A percentile compares a stretch with the other conserved stretches of the same genome.
These are phyloP conservation scores for Panicum hallii DNA, from an alignment of 202 grass and related monocot species.

Conservation along the genomic window DNA sequence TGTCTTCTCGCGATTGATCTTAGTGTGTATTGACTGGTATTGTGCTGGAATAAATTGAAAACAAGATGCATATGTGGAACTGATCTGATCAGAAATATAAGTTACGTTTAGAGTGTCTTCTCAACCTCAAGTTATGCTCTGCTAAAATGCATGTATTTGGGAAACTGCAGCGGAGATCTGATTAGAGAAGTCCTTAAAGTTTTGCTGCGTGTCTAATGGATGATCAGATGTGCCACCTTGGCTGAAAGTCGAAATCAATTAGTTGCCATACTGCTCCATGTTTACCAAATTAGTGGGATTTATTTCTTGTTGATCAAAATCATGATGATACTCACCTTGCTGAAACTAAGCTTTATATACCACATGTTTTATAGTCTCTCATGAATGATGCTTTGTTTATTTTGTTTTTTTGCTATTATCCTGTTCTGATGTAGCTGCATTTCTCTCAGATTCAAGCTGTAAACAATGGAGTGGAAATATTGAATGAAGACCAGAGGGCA, in stretches of 20 bases:
- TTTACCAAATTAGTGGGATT: not conserved
- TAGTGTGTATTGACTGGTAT: not conserved
- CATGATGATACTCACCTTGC: not conserved
- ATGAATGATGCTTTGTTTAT: not conserved
- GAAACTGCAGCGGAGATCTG: not conserved
- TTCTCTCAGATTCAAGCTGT: constrained; percentile 55
- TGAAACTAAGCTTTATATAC: not conserved
- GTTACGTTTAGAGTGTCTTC: not conserved
- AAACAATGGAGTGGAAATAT: not conserved
- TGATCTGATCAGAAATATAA: not conserved
- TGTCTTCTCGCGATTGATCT: not conserved
- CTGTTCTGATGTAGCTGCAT: not conserved
- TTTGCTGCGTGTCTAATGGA: not conserved
- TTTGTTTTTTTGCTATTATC: not conserved
- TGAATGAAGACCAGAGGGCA: constrained; percentile 40
- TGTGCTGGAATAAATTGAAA: not conserved
- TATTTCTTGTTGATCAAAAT: not conserved
- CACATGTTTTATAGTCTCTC: not conserved
- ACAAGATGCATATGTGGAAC: not conserved
- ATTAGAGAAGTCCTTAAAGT: not conserved
- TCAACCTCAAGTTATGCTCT: not conserved
- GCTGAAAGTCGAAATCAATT: not conserved
- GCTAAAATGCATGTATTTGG: not conserved
- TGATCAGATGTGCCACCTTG: not conserved
- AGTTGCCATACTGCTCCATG: not conserved